A percentile compares a stretch with the other conserved stretches of the same genome.
phyloP scores from a whole-genome alignment of 352 stramenopile genomes.

The Phytophthora melonis region DNA sequence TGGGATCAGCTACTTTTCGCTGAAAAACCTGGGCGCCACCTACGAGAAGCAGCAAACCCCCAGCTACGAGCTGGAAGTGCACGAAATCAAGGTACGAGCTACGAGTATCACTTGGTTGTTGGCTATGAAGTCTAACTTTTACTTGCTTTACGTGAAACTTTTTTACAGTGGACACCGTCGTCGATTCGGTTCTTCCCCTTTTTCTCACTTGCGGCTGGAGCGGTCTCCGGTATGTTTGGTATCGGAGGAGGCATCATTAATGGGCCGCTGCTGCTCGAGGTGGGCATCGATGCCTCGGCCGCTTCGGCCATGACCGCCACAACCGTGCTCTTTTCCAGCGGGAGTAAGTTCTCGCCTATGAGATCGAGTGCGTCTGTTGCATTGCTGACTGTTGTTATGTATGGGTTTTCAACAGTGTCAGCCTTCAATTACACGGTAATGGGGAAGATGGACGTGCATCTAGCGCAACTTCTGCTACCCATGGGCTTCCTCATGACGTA shows the following conservation, averaged over 20 bases:
- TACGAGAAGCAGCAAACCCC: constrained; percentile 62
- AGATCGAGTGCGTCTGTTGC: not conserved
- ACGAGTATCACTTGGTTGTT: not conserved
- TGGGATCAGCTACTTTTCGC: constrained; percentile 74
- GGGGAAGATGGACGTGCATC: constrained; percentile 57
- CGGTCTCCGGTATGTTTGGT: constrained; percentile 95
- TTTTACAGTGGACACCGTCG: constrained; percentile 55
- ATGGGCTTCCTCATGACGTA: constrained; percentile 71
- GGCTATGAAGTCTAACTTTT: not conserved
- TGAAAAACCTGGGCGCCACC: constrained; percentile 60
- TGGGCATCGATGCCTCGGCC: constrained; percentile 88
- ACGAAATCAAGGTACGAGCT: constrained; percentile 43
- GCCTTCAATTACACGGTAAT: constrained; percentile 68
- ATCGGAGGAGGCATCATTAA: constrained; percentile 97
- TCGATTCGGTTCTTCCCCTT: constrained; percentile 90
- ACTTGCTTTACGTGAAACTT: not conserved
- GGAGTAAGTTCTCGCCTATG: constrained; percentile 48
- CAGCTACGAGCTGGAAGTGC: constrained; percentile 54
- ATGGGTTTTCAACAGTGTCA: constrained; percentile 46
- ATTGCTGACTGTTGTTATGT: not conserved
- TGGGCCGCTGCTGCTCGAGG: constrained; percentile 94
- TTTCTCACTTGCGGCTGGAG: constrained; percentile 90
- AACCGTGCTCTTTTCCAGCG: constrained; percentile 74
- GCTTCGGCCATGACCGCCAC: constrained; percentile 91
- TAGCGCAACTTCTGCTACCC: constrained; percentile 62